Evolutionary conservation across 106 monocot species (phyloP).

Genomic region (Acanthochlamys bracteata): DNA sequence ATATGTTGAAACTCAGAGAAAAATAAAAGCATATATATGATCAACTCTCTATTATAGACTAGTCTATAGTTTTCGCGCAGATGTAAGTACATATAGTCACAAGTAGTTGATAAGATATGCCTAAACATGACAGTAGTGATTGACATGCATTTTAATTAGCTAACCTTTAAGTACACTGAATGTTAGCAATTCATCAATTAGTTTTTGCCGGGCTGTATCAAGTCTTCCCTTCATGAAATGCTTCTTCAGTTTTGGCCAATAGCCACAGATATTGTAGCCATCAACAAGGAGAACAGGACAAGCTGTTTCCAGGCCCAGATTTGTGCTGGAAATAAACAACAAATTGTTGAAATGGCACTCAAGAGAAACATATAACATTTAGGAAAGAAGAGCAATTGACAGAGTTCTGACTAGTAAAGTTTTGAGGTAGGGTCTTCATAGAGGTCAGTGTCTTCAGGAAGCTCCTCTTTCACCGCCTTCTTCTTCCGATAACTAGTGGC

Average conservation of each 20-base stretch:
- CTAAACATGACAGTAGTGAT: too few species aligned
- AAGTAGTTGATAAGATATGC: neutral
- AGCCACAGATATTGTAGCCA: conserved; percentile 97
- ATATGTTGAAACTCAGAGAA: too few species aligned
- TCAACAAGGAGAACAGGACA: conserved; percentile 88
- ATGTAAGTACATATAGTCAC: too few species aligned
- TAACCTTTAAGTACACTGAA: conserved; percentile 81
- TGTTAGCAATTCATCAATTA: conserved; percentile 74
- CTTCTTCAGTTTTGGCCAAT: conserved; percentile 88
- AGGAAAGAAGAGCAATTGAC: conserved; percentile 7
- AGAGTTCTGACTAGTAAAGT: conserved; percentile 60
- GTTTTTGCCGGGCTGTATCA: conserved; percentile 76
- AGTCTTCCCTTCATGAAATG: conserved; percentile 85
- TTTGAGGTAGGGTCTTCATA: conserved; percentile 58
- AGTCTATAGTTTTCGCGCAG: too few species aligned
- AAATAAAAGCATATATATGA: too few species aligned
- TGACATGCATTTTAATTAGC: neutral
- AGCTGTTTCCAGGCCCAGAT: conserved; percentile 63
- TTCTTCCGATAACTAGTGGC: conserved; percentile 89
- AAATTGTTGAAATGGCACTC: neutral
- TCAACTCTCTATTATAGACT: too few species aligned
- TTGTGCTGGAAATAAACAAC: conserved; percentile 53
- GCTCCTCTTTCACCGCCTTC: conserved; percentile 67
- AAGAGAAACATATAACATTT: too few species aligned
- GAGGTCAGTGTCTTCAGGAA: conserved; percentile 61